phyloP scores from a whole-genome alignment of 2,329 filamentous ascomycete genomes.

The Aspergillus fijiensis region DNA sequence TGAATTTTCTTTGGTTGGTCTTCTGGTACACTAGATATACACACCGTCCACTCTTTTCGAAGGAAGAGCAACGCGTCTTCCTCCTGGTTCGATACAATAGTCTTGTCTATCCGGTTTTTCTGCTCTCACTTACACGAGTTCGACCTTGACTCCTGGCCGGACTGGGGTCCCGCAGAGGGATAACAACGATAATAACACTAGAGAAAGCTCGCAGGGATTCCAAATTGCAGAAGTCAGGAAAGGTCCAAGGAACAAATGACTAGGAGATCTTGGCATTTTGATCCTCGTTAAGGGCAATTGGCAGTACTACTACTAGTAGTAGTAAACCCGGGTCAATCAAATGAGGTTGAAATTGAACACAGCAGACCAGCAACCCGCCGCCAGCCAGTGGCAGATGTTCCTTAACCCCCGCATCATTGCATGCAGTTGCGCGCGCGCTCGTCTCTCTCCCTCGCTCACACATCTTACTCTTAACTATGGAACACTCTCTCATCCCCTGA shows the following conservation, averaged over 20 bases:
- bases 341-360: slow-evolving; percentile 9
- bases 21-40: not conserved
- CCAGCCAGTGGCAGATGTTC: slow-evolving; percentile 29
- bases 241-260: not conserved
- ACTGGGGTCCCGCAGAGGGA: not conserved
- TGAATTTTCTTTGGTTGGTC: not conserved
- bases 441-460: not conserved
- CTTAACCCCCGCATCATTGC: slow-evolving; percentile 25
- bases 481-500: not conserved
- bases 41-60: not conserved
- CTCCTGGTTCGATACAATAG: not conserved
- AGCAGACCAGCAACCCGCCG: slow-evolving; percentile 4
- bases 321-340: not conserved
- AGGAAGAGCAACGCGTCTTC: not conserved
- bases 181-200: not conserved
- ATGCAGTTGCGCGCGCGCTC: slow-evolving; percentile 19
- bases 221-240: not conserved
- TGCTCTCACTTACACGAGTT: not conserved
- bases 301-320: not conserved
- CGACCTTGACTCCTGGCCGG: not conserved
- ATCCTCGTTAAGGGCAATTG: not conserved
- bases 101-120: not conserved
- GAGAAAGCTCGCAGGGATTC: not conserved
- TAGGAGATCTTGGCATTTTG: not conserved
- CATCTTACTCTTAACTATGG: not conserved